Base-by-base conservation (phyloP, 164 flowering plant species). In the Santalum album region DNA sequence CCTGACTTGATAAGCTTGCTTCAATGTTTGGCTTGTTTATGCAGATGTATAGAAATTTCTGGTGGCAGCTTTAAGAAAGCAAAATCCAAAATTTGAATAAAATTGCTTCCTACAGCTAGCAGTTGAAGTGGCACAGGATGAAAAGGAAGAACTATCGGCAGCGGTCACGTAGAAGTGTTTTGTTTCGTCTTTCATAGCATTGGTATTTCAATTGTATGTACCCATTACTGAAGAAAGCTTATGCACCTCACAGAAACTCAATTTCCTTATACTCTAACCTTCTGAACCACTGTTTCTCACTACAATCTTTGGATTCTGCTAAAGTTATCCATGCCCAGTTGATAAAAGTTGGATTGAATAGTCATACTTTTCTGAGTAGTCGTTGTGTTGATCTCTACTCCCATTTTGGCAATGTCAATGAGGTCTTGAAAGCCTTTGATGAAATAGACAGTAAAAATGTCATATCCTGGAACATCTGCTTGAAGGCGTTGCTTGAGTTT, bases 401-500 rank as follows among this genome's bases (percentile, higher is more conserved):
- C 20, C 57, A 57, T 16, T 29, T 64, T 7, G 82, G 81, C 12
- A 26, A 27, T 14, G 14, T 26, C 25, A 20, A 38, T 38, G 79
- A 72, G 59, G 72, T 61, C 34, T 59, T 62, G 55, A 58, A 58
- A 29, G 70, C 64, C 15, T 69, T 82, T 55, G 68, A 62, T 26
- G 75, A 67, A 0, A 67, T 77, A 21, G 9, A 16, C 16, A 11
- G 7, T 2, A 81, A 69, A 49, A 79, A 81, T 55, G 24, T 26
- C 10, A 38, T 72, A 20, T 70, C 84, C 11, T 77, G 86, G 83
- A 86, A 86, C 54, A 59, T 80, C 53, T 69, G 70, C 54, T 47
- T 86, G 56, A 75, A 58, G 48, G 75, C 65, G 4, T 58, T 64
- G 22, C 45, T 71, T 7, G 50, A 45, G 48, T 56, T 36, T 23